These are phyloP conservation scores for Cucurbita ficifolia DNA, from an alignment of 306 rosid genomes.

Conservation along the genomic window DNA sequence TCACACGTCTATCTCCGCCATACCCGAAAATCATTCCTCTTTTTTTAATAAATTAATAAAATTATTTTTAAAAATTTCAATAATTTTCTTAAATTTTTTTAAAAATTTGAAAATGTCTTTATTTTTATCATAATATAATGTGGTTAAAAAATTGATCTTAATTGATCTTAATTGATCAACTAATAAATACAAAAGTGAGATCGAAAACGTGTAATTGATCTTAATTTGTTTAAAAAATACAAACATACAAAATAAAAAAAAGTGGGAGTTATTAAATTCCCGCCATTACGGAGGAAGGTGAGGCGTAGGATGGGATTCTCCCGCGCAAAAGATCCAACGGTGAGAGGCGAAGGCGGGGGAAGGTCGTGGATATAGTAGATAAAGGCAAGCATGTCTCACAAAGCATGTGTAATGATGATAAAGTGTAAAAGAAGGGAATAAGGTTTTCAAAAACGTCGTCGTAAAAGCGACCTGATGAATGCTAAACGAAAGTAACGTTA, in stretches of 20 bases:
- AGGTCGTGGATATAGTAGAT: not conserved
- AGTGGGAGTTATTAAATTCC: constrained; percentile 11
- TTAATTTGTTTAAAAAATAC: no score
- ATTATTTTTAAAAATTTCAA: no score
- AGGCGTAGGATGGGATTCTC: constrained; percentile 17
- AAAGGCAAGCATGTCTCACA: constrained; percentile 19
- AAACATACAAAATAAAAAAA: no score
- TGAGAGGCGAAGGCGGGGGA: not conserved
- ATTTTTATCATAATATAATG: no score
- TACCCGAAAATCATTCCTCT: not conserved
- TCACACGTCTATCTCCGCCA: not conserved
- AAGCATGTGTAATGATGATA: constrained; percentile 36
- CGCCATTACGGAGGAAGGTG: constrained; percentile 25
- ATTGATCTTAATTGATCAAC: no score
- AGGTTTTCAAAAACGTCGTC: not conserved
- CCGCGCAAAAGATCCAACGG: not conserved
- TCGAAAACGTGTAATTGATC: no score
- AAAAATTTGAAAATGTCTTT: no score
- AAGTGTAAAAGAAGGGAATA: constrained; percentile 21
- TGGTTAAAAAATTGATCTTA: no score
- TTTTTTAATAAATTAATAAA: no score
- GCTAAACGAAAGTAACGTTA: not conserved
- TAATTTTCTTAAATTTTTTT: no score
- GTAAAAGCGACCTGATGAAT: not conserved
- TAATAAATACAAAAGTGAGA: no score